Evolutionary conservation across 2,329 filamentous ascomycete genomes (phyloP).

Genomic region (Colletotrichum tropicicola): DNA sequence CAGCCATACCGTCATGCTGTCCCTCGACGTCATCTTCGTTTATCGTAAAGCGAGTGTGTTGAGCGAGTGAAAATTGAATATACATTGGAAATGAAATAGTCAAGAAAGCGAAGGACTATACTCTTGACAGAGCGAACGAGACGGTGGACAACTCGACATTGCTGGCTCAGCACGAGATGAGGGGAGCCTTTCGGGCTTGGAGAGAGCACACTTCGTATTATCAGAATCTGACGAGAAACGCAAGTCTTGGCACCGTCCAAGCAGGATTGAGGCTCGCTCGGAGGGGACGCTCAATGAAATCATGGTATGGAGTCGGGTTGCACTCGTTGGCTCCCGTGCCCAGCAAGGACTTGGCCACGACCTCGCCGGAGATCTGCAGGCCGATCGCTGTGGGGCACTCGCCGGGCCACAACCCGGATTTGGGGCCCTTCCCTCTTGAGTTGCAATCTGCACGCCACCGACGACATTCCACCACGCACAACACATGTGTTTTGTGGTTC

Average conservation of each 20-base stretch:
- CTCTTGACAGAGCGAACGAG: background rate
- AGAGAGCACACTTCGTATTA: background rate
- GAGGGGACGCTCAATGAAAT: conserved; percentile 18
- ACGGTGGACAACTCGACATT: background rate
- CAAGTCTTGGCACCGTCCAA: background rate
- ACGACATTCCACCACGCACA: conserved; percentile 9
- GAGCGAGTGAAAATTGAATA: background rate
- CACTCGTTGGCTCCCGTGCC: conserved; percentile 1
- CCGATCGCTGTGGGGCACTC: conserved; percentile 15
- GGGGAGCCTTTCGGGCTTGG: background rate
- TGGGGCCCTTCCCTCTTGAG: background rate
- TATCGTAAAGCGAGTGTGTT: background rate
- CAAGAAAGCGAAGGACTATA: background rate
- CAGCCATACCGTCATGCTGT: conserved; percentile 23
- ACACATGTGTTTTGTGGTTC: no score
- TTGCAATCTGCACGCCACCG: conserved; percentile 20
- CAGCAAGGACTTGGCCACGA: conserved; percentile 8
- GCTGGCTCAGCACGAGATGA: background rate
- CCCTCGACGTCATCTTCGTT: conserved; percentile 3
- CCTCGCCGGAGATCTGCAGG: conserved; percentile 25
- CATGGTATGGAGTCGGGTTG: conserved; percentile 26
- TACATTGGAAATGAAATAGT: background rate
- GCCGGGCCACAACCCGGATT: conserved; percentile 22
- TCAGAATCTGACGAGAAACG: background rate
- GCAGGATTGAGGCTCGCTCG: conserved; percentile 3